phyloP scores from a whole-genome alignment of 1,284 basidiomycete species.

The Cutaneotrichosporon spelunceum region DNA sequence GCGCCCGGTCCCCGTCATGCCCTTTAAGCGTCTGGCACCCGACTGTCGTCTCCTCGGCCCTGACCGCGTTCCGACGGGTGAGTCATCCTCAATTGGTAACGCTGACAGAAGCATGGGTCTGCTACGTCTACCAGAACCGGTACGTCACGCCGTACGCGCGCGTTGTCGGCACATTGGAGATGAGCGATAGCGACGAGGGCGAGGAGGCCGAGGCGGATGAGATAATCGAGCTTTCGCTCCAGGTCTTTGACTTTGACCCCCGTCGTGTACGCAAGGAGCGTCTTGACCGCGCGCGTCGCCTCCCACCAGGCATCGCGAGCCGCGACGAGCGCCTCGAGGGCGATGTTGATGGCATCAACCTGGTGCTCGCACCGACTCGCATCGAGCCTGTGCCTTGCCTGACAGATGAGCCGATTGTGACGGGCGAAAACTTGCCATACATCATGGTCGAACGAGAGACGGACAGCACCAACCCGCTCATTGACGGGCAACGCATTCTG shows the following conservation, averaged over 20 bases:
- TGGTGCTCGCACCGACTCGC: slow-evolving; percentile 34
- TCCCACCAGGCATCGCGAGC: not conserved
- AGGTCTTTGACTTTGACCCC: slow-evolving; percentile 49
- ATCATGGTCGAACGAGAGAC: slow-evolving; percentile 26
- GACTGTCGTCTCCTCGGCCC: slow-evolving; percentile 43
- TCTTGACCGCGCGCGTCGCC: slow-evolving; percentile 15
- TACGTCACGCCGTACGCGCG: slow-evolving; percentile 31
- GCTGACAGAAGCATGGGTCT: slow-evolving; percentile 41
- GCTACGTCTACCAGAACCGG: slow-evolving; percentile 49
- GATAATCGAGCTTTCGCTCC: slow-evolving; percentile 16
- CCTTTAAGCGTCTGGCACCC: slow-evolving; percentile 40
- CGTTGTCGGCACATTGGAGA: not conserved
- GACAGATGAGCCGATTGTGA: slow-evolving; percentile 7
- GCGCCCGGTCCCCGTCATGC: slow-evolving; percentile 33
- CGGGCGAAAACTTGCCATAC: slow-evolving; percentile 42
- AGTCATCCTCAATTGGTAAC: not conserved
- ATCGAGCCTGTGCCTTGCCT: slow-evolving; percentile 4
- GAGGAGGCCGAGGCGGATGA: slow-evolving; percentile 12
- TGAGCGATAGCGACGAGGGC: not conserved
- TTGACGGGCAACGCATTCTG: slow-evolving; percentile 47
- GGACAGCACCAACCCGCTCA: slow-evolving; percentile 35
- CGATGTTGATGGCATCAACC: slow-evolving; percentile 15
- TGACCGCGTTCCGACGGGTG: slow-evolving; percentile 24
- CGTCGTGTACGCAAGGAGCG: slow-evolving; percentile 37
- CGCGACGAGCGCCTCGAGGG: slow-evolving; percentile 9